Evolutionary conservation across 768 basidiomycete genomes (phyloP), one percentile per base, ranked within the genome.

Genomic region (Suillus decipiens): DNA sequence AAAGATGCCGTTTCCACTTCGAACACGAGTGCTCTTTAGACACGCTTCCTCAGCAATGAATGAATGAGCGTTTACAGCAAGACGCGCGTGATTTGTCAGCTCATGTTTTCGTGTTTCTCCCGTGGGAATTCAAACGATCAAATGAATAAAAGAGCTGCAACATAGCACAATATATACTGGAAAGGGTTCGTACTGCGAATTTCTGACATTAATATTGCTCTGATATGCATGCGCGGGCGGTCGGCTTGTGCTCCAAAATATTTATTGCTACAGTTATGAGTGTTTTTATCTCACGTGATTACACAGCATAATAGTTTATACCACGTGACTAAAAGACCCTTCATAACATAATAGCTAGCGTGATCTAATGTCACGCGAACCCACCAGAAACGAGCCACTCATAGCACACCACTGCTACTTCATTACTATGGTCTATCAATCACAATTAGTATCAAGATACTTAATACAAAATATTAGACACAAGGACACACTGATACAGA

Each of bases 401-500:
- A 36, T 71, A 69, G 66, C 86, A 88, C 47, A 84, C 81, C 24
- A 69, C 65, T 37, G 83, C 86, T 2, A 89, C 64, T 28, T 77
- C 66, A 55, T 83, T 78, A 17, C 84, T 75, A 66, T 89, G 84
- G 71, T 82, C 86, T 88, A 57, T 31, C 24, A 51, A 61, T 34
- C 12, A 42, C 55, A 58, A 61, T 63, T 15, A 51, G 62, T 31
- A 45, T 5, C 59, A 50, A n/a, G 34, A 33, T 28, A 28, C 28
- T 2, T 60, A 45, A 50, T 41, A 7, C 37, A 58, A 39, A 34
- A 60, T 33, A 5, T 59, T 31, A 55, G 5, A 37, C 45, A 42
- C 5, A 17, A 19, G 42, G 31, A 78, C 87, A 69, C 66, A 90
- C 88, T 84, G 57, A 93, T 85, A 70, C 87, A 90, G 71, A 92